phyloP scores from a whole-genome alignment of 495 filamentous ascomycete genomes.

The Xylaria acuta region DNA sequence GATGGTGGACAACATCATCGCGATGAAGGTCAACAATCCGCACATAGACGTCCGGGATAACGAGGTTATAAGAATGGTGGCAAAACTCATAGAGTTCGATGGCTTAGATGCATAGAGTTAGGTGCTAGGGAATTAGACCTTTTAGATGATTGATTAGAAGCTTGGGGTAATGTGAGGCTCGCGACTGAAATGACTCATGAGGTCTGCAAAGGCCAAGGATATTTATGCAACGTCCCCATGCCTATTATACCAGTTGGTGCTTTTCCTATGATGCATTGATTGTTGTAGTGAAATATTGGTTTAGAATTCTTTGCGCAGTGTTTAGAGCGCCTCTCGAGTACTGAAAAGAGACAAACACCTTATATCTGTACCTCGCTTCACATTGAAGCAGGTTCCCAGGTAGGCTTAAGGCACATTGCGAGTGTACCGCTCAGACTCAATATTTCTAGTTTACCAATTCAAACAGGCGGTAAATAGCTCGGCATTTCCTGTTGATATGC shows the following conservation, averaged over 20 bases:
- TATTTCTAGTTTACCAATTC: background rate
- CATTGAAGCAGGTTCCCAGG: background rate
- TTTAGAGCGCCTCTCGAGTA: background rate
- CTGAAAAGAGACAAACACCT: background rate
- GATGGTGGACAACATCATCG: slow-evolving; percentile 85
- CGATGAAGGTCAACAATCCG: slow-evolving; percentile 79
- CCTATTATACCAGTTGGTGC: background rate
- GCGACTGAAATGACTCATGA: too few relatives aligned
- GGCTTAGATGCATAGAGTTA: slow-evolving; percentile 69
- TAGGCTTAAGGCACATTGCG: background rate
- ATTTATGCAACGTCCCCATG: background rate
- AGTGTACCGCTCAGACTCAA: background rate
- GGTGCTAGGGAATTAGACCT: background rate
- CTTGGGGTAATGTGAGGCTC: background rate
- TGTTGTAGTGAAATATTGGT: background rate
- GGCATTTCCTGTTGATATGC: background rate
- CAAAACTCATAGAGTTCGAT: slow-evolving; percentile 82
- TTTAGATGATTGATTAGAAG: background rate
- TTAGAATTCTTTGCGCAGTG: background rate
- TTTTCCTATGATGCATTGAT: background rate
- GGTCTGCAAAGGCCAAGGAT: too few relatives aligned
- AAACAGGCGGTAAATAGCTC: background rate
- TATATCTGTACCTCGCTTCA: background rate
- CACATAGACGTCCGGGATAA: slow-evolving; percentile 60
- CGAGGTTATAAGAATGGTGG: slow-evolving; percentile 77